Conservation (phyloP, 371 early-diverging fungal genomes). For the Mucor velutinosus region DNA sequence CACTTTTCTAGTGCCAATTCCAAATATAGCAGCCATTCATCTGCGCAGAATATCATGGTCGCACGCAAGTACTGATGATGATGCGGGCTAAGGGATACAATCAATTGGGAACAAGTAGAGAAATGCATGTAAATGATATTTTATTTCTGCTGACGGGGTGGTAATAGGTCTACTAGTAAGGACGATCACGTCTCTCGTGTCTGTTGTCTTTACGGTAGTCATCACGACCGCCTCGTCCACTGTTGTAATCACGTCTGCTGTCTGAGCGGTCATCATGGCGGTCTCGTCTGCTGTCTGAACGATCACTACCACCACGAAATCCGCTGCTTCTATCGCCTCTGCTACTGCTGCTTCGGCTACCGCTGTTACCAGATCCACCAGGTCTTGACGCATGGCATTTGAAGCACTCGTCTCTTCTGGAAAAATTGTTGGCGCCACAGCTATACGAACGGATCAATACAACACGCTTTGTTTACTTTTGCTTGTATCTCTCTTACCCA, state of each 20-base stretch:
- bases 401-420: slow-evolving; percentile 33
- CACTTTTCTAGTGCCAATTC: not conserved
- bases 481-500: slow-evolving; percentile 12
- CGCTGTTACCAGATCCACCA: slow-evolving; percentile 16
- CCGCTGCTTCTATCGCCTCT: slow-evolving; percentile 6
- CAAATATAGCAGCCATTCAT: slow-evolving; percentile 11
- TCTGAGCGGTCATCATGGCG: slow-evolving; percentile 13
- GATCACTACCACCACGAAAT: slow-evolving; percentile 2
- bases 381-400: slow-evolving; percentile 31
- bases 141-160: not conserved
- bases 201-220: slow-evolving; percentile 18
- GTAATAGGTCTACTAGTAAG: slow-evolving; percentile 19
- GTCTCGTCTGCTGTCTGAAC: slow-evolving; percentile 15
- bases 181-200: slow-evolving; percentile 30
- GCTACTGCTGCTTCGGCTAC: slow-evolving; percentile 14
- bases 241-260: slow-evolving; percentile 10
- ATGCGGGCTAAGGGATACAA: not conserved
- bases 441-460: slow-evolving; percentile 4
- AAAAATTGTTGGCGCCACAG: slow-evolving; percentile 37
- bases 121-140: not conserved
- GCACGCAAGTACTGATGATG: not conserved
- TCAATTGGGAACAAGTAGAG: not conserved
- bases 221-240: slow-evolving; percentile 14
- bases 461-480: not conserved
- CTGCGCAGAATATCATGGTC: not conserved